Conservation (phyloP, 768 basidiomycete genomes). For the Termitomyces sp. region DNA sequence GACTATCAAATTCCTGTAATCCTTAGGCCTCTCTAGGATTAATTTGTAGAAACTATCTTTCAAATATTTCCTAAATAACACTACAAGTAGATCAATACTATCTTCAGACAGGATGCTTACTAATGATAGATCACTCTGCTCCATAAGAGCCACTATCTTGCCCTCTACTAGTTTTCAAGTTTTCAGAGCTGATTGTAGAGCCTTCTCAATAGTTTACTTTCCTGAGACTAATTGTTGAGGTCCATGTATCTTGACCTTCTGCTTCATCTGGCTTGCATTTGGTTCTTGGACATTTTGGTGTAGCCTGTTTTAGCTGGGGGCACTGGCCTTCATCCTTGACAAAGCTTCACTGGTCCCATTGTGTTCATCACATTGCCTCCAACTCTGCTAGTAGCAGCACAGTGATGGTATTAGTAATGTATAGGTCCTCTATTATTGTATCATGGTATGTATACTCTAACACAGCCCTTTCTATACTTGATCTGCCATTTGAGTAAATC, state of each 20-base stretch:
- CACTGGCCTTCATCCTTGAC: too few relatives aligned
- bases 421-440: constrained; percentile 1
- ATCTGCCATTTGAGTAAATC: not conserved
- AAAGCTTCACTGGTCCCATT: too few relatives aligned
- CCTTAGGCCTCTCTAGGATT: too few relatives aligned
- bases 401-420: not conserved
- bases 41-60: too few relatives aligned
- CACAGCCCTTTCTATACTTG: constrained; percentile 7
- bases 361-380: constrained; percentile 12
- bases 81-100: too few relatives aligned
- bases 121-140: too few relatives aligned
- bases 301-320: not conserved
- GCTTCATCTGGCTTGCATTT: not conserved
- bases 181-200: rapidly evolving
- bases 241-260: not conserved
- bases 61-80: too few relatives aligned
- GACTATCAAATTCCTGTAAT: too few relatives aligned
- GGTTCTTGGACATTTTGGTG: not conserved
- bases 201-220: too few relatives aligned
- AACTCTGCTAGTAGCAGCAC: constrained; percentile 9
- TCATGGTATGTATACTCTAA: constrained; percentile 13
- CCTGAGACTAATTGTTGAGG: not conserved
- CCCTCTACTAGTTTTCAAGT: too few relatives aligned
- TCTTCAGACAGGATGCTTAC: too few relatives aligned
- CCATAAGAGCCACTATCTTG: too few relatives aligned